A percentile compares a stretch with the other conserved stretches of the same genome.
phyloP scores from a whole-genome alignment of 768 basidiomycete genomes.

The Tricholomella constricta region DNA sequence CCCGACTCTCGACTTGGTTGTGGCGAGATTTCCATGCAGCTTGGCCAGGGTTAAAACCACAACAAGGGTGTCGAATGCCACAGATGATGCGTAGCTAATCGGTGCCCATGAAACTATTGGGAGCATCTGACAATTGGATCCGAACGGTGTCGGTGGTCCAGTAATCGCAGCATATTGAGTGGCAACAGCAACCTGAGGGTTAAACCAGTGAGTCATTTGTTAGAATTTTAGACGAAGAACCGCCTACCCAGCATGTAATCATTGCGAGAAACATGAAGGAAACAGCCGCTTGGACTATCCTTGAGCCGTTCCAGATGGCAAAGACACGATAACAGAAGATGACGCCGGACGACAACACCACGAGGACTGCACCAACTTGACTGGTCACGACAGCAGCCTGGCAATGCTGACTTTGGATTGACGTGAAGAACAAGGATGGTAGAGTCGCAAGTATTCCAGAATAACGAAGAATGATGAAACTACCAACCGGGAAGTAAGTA shows the following conservation, averaged over 20 bases:
- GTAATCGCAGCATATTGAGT: constrained; percentile 28
- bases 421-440: constrained; percentile 29
- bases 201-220: neutral
- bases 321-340: constrained; percentile 36
- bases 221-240: neutral
- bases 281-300: constrained; percentile 24
- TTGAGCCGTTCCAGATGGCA: constrained; percentile 34
- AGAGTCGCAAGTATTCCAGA: constrained; percentile 31
- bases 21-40: constrained; percentile 21
- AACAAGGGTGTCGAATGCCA: constrained; percentile 30
- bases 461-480: constrained; percentile 36
- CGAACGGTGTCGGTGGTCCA: constrained; percentile 28
- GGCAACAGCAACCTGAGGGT: constrained; percentile 31
- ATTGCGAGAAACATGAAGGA: constrained; percentile 26
- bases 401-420: constrained; percentile 29
- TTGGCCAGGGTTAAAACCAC: constrained; percentile 25
- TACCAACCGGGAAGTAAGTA: constrained; percentile 8
- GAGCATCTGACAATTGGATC: constrained; percentile 35
- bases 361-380: constrained; percentile 30
- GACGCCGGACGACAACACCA: constrained; percentile 30
- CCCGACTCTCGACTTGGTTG: constrained; percentile 24
- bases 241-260: constrained; percentile 32
- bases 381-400: constrained; percentile 30
- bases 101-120: constrained; percentile 35
- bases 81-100: constrained; percentile 32